Conservation (phyloP, 1,284 basidiomycete species). For the Ustilago esculenta region DNA sequence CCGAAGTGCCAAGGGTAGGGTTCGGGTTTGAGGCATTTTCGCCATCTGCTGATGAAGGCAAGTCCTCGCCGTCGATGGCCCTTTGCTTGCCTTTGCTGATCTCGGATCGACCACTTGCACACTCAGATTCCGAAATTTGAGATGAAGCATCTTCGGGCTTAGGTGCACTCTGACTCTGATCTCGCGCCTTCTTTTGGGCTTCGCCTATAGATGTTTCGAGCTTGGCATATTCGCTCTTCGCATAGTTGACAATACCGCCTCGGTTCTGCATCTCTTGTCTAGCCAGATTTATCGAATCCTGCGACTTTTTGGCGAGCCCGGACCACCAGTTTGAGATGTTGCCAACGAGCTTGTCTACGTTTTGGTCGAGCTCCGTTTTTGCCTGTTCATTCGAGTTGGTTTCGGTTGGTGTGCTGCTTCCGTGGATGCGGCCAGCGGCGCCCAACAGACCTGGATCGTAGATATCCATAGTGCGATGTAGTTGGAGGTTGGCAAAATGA, state of each 20-base stretch:
- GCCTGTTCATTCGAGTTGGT: constrained; percentile 1
- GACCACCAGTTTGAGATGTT: constrained; percentile 63
- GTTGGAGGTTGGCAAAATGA: too few relatives aligned
- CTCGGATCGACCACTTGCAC: constrained; percentile 7
- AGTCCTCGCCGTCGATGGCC: constrained; percentile 13
- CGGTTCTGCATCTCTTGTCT: constrained; percentile 52
- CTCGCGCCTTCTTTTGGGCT: constrained; percentile 50
- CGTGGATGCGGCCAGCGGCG: constrained; percentile 9
- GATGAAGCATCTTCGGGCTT: not conserved
- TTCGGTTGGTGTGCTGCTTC: constrained; percentile 10
- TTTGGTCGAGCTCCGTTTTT: constrained; percentile 55
- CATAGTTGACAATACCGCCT: constrained; percentile 56
- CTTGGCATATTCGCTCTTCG: constrained; percentile 47
- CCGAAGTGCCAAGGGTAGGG: constrained; percentile 29
- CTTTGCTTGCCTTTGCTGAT: constrained; percentile 45
- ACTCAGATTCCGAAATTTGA: not conserved
- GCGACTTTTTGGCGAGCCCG: constrained; percentile 59
- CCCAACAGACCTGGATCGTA: constrained; percentile 41
- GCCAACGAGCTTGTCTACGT: constrained; percentile 58
- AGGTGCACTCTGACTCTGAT: constrained; percentile 28
- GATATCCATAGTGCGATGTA: constrained; percentile 35
- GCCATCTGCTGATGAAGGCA: not conserved
- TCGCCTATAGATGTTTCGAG: constrained; percentile 57
- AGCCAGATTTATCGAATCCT: constrained; percentile 45
- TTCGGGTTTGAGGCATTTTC: constrained; percentile 1